phyloP scores from a whole-genome alignment of 2,329 filamentous ascomycete genomes.

The Pseudocercospora fijiensis region DNA sequence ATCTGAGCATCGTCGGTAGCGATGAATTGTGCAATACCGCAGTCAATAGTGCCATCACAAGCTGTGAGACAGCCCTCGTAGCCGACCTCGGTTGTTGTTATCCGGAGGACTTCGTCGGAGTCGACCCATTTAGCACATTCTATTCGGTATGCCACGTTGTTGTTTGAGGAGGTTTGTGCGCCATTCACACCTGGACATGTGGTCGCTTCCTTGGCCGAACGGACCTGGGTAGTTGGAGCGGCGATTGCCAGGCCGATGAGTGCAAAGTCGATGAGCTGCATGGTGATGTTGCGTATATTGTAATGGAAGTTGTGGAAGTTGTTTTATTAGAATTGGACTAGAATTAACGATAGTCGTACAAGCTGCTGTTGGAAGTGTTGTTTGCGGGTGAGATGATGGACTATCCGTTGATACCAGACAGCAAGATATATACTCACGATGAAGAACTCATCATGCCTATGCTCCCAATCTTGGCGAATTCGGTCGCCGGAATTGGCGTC shows the following conservation, averaged over 20 bases:
- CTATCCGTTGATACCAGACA: not conserved
- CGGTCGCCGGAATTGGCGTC: not conserved
- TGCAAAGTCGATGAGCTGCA: constrained; percentile 15
- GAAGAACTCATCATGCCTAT: not conserved
- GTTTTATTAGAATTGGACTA: not conserved
- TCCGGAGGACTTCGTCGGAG: constrained; percentile 13
- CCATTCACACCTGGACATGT: constrained; percentile 12
- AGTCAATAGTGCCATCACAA: constrained; percentile 19
- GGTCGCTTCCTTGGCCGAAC: not conserved
- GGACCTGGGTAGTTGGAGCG: not conserved
- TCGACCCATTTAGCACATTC: constrained; percentile 19
- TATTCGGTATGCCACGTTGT: constrained; percentile 15
- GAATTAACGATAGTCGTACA: not conserved
- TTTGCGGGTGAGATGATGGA: not conserved
- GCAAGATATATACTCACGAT: not conserved
- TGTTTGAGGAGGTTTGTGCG: constrained; percentile 8
- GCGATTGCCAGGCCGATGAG: constrained; percentile 7
- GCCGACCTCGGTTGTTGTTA: constrained; percentile 12
- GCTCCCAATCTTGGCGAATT: not conserved
- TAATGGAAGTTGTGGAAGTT: not conserved
- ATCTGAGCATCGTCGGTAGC: constrained; percentile 12
- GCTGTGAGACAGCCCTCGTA: constrained; percentile 19
- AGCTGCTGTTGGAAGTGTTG: not conserved
- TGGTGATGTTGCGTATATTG: not conserved
- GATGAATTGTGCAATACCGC: constrained; percentile 14